Evolutionary conservation across 1,284 basidiomycete species (phyloP), one percentile per base, ranked within the genome.

Genomic region (Ganoderma leucocontextum): DNA sequence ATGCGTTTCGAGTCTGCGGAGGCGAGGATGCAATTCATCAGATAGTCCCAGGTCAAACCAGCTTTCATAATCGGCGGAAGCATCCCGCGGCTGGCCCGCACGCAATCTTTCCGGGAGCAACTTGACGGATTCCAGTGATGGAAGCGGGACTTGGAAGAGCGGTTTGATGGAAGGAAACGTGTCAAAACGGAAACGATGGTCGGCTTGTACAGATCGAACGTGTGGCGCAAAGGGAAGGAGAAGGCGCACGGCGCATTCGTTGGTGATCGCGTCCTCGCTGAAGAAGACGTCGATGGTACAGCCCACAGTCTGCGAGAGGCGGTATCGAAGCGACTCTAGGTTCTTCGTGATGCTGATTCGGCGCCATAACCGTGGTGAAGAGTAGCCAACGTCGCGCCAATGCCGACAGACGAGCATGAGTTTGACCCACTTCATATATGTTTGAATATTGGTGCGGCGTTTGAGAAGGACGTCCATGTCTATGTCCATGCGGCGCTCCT

Each of bases 371-470:
- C 19, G 22, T 1, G 36, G 58, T 1, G 58, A n/a, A 17, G 58
- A 19, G 38, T 42, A 1, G 2, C 58, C 58, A 4, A 60, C 19
- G n/a, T 2, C 6, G 38, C 58, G 58, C 58, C 58, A 60, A 4
- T 29, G 58, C 12, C 39, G 58, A 29, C 58, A 60, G 2, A 60
- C 58, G n/a, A 60, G 58, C 58, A 60, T 60, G n/a, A 60, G 38
- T 13, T 4, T 2, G 2, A 60, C 58, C 58, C 58, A 60, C n/a
- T 4, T 33, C 55, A 58, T 58, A 29, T 29, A n/a, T n/a, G n/a
- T n/a, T n/a, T n/a, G n/a, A n/a, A n/a, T n/a, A n/a, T n/a, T n/a
- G n/a, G n/a, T n/a, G n/a, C n/a, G n/a, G n/a, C n/a, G n/a, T n/a
- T n/a, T n/a, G n/a, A n/a, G n/a, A n/a, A n/a, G n/a, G n/a, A n/a